These are phyloP conservation scores for Alnus glutinosa DNA, from an alignment of 306 rosid genomes.

Conservation along the genomic window DNA sequence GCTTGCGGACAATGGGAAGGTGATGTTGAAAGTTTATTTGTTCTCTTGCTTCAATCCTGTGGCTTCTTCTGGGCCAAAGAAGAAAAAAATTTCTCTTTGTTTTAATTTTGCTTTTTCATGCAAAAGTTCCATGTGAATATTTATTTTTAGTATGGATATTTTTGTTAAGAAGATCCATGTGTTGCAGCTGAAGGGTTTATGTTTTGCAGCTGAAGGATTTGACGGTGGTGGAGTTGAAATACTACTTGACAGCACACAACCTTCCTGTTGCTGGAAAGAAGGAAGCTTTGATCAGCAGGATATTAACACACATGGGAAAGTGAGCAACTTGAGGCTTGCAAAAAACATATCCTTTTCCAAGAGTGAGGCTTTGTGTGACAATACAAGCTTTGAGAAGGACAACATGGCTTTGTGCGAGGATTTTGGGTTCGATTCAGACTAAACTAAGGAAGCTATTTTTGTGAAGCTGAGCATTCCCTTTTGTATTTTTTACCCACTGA, in stretches of 20 bases:
- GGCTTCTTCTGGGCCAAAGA: neutral
- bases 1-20: slow-evolving; percentile 91
- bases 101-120: neutral
- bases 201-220: slow-evolving; percentile 67
- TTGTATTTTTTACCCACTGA: neutral
- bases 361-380: neutral
- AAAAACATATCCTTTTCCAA: neutral
- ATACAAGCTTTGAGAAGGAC: neutral
- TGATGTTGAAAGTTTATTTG: slow-evolving; percentile 34
- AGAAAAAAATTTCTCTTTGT: neutral
- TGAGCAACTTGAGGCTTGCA: slow-evolving; percentile 23
- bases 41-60: neutral
- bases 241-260: slow-evolving; percentile 66
- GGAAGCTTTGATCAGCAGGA: slow-evolving; percentile 75
- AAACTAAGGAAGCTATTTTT: neutral
- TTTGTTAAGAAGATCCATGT: slow-evolving; percentile 8
- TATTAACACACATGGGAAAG: slow-evolving; percentile 80
- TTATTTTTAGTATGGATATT: neutral
- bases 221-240: slow-evolving; percentile 71
- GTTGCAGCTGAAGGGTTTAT: slow-evolving; percentile 70
- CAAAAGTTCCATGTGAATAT: neutral
- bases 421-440: neutral
- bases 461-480: neutral
- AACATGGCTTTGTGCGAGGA: neutral
- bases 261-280: slow-evolving; percentile 92